Conservation (phyloP, 83 land plant genomes). For the Picea mariana region DNA sequence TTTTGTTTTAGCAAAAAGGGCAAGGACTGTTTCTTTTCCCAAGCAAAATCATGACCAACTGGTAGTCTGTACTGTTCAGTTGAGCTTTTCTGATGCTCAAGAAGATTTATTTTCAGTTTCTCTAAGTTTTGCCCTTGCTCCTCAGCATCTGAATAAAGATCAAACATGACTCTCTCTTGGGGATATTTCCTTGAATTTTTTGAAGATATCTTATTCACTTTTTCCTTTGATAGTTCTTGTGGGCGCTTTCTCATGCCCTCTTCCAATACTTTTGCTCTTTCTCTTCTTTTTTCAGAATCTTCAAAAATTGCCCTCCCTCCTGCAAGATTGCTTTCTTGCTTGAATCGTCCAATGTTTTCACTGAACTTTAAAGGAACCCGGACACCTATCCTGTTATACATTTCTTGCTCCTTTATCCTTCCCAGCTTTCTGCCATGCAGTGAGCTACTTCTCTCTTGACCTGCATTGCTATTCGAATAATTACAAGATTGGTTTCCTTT, state of each 20-base stretch:
- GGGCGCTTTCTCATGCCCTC: background rate
- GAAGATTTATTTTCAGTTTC: background rate
- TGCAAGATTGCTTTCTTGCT: background rate
- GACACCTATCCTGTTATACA: background rate
- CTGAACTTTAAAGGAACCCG: background rate
- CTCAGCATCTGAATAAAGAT: conserved; percentile 5
- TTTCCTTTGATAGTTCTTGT: conserved; percentile 10
- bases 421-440: conserved; percentile 2
- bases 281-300: background rate
- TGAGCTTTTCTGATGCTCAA: background rate
- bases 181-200: background rate
- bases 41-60: background rate
- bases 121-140: background rate
- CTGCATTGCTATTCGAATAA: conserved; percentile 4
- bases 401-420: conserved; percentile 8
- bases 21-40: background rate
- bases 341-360: background rate
- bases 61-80: background rate
- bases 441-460: background rate
- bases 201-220: background rate
- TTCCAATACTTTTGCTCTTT: background rate
- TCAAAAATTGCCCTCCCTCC: background rate
- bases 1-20: background rate
- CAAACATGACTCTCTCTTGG: conserved; percentile 7
- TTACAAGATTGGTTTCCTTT: background rate